Conservation (phyloP, 2,329 filamentous ascomycete genomes). For the Hymenoscyphus occultus region DNA sequence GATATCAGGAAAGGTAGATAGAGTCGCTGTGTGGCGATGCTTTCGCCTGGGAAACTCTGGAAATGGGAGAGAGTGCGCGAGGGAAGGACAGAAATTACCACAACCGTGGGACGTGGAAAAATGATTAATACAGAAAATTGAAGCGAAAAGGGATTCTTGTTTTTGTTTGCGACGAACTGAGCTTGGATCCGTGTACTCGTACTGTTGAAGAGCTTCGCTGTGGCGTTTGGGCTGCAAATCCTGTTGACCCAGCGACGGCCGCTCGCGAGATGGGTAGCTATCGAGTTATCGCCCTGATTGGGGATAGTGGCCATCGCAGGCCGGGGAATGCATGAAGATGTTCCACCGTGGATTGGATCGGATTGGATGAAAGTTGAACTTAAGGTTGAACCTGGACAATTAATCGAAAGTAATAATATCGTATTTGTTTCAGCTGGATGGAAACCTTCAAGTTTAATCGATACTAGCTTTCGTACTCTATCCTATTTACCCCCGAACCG, state of each 20-base stretch:
- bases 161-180: background rate
- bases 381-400: background rate
- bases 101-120: background rate
- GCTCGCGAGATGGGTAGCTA: background rate
- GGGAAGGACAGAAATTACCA: background rate
- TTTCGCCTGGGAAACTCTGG: background rate
- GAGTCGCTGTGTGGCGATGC: too few species aligned
- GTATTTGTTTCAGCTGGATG: background rate
- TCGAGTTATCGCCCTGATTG: background rate
- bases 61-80: background rate
- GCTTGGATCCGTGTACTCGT: background rate
- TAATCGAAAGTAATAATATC: background rate
- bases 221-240: background rate
- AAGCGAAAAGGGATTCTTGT: slow-evolving; percentile 15
- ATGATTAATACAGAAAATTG: slow-evolving; percentile 25
- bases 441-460: background rate
- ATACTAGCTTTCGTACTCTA: background rate
- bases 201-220: background rate
- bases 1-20: too few species aligned
- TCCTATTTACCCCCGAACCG: too few species aligned
- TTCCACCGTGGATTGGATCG: background rate
- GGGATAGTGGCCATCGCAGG: background rate
- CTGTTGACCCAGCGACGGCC: background rate
- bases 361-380: background rate
- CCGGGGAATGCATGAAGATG: background rate